Base-by-base conservation (phyloP, 768 basidiomycete genomes). In the Leccinellum albellum region DNA sequence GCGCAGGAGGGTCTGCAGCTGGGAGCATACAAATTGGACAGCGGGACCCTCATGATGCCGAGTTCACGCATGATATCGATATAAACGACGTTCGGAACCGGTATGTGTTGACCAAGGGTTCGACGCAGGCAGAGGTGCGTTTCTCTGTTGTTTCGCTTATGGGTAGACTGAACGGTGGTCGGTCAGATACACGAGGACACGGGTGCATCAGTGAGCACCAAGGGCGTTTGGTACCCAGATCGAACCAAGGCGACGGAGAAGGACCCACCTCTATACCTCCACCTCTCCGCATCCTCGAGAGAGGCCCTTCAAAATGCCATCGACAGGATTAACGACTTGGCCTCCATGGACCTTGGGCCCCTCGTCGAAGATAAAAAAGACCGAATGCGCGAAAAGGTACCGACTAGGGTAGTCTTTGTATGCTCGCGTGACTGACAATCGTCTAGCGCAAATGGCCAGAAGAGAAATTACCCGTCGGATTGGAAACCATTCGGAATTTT, bases 201-300 rank as follows among this genome's bases (percentile, higher is more conserved):
- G 0, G 95, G 95, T 48, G 94, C 92, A 3, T 89, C 90, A 1
- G 88, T 98, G 33, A 86, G 87, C 54, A 98, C 96, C 24, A 94
- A 94, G 75, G 96, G 96, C 21, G 80, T 87, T 4, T 98, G 96
- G 96, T 94, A 97, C 66, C 96, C 96, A 0, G 96, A 98, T 77
- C 81, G 91, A 60, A 77, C 80, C 50, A 96, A 89, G 72, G 93
- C 95, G 6, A 92, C 89, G 14, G 91, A 95, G 60, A 92, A 86
- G 69, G 94, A 98, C 65, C 93, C 94, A 28, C 90, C 96, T 21
- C 74, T 98, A 58, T 98, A 96, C 74, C 84, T 98, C 29, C 96
- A 98, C 71, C 87, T 98, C 64, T 85, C 91, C 21, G 96, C 93
- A 8, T 79, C 80, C 35, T 76, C 85, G 23, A 77, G 81, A 60